These are phyloP conservation scores for Fraxinus albicans DNA, from an alignment of 305 asterid species.

Conservation along the genomic window DNA sequence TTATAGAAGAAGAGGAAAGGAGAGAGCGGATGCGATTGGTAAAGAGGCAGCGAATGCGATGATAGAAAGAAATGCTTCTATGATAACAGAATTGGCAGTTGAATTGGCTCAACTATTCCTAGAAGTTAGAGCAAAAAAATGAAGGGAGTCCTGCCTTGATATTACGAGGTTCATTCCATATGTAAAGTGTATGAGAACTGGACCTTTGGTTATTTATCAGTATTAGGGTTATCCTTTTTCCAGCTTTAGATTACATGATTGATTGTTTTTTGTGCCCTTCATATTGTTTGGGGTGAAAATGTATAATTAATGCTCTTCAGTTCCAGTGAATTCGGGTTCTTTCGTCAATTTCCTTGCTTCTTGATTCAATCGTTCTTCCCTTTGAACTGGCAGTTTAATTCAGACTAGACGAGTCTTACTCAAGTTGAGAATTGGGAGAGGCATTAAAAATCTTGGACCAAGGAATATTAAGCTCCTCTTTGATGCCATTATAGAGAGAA, in stretches of 20 bases:
- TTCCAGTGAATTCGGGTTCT: neutral
- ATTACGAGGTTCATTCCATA: neutral
- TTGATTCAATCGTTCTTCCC: neutral
- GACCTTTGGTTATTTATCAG: neutral
- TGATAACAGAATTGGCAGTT: neutral
- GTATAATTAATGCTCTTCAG: neutral
- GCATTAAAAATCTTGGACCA: neutral
- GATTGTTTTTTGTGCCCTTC: neutral
- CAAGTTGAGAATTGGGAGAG: too few relatives aligned
- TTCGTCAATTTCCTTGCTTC: neutral
- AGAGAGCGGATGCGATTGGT: constrained; percentile 53
- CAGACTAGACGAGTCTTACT: too few relatives aligned
- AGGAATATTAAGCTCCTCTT: too few relatives aligned
- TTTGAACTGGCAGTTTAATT: too few relatives aligned
- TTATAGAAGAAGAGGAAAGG: constrained; percentile 77
- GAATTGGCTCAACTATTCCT: neutral
- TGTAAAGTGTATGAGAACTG: neutral
- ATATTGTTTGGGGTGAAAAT: neutral
- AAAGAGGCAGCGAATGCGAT: constrained; percentile 65
- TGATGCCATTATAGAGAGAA: too few relatives aligned
- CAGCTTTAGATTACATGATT: neutral
- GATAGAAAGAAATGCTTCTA: neutral
- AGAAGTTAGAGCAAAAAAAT: neutral
- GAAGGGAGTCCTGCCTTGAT: neutral
- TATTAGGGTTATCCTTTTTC: neutral